Percentiles rank a stretch among this genome's conserved stretches.
Conservation (phyloP, 2,329 filamentous ascomycete species). For the Calonectria honghensis region DNA sequence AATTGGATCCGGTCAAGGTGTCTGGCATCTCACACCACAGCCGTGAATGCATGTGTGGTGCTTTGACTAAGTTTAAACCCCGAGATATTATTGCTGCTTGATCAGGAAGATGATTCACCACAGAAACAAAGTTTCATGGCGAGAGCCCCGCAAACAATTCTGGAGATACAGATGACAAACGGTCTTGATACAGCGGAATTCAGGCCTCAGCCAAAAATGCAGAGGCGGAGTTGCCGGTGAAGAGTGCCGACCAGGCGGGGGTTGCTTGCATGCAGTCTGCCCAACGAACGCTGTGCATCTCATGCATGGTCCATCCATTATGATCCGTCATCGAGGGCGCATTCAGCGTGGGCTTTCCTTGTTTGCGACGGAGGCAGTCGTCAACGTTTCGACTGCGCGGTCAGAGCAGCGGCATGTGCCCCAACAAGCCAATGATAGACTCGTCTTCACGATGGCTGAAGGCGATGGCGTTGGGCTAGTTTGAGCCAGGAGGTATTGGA, state of each 20-base stretch:
- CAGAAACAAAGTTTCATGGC: background rate
- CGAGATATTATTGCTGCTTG: background rate
- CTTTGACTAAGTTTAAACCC: background rate
- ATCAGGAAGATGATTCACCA: background rate
- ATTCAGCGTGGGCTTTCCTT: slow-evolving; percentile 18
- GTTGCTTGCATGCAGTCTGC: slow-evolving; percentile 25
- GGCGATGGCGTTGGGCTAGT: slow-evolving; percentile 37
- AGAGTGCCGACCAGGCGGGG: slow-evolving; percentile 15
- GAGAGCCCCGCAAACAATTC: background rate
- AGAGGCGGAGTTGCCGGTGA: slow-evolving; percentile 26
- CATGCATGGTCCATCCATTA: slow-evolving; percentile 2
- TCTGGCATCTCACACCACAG: background rate
- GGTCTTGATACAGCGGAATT: background rate
- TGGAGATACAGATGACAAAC: background rate
- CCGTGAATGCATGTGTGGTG: too few species aligned
- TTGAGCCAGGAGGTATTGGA: slow-evolving; percentile 18
- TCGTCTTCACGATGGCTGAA: slow-evolving; percentile 9
- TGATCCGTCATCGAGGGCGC: slow-evolving; percentile 1
- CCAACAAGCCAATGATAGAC: slow-evolving; percentile 34
- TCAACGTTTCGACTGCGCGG: slow-evolving; percentile 1
- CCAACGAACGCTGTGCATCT: slow-evolving; percentile 7
- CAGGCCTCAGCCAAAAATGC: background rate
- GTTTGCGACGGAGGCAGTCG: slow-evolving; percentile 29
- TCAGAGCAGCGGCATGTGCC: background rate
- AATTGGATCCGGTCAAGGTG: background rate